Evolutionary conservation across 371 early-diverging fungal genomes (phyloP), one percentile per base, ranked within the genome.

Genomic region (Lichtheimia hyalospora): DNA sequence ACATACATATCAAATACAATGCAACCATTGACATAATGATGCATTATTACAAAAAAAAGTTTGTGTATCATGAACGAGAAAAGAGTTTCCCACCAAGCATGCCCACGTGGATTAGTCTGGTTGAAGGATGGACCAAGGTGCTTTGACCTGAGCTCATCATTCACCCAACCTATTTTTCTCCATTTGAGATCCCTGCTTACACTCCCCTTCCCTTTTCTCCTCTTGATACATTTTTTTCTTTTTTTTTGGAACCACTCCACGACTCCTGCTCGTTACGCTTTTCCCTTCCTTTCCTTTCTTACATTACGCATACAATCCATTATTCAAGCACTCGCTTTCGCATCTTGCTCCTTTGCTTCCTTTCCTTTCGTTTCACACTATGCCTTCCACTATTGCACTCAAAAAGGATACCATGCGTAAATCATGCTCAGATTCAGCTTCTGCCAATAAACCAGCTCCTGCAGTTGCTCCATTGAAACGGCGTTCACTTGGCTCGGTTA

Each of bases 381-480:
- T 56, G 15, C 49, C 34, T 34, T 18, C 39, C 50, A 28, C 52
- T 23, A 48, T 49, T 15, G 16, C 40, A 21, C 42, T 28, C 51
- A 54, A 27, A 56, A 62, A 55, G 57, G 27, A 27, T 25, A 34
- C 53, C 15, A 54, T 67, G 42, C 63, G 57, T 16, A 67, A 67
- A 44, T 67, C 68, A 48, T 61, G 61, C 41, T 68, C 61, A 21
- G 64, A 64, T 15, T 60, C 64, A 20, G 61, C 58, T 13, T 34
- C 61, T 50, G 51, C 46, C 23, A 52, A 52, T 18, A 60, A 60
- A 53, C 43, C 52, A 21, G 28, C 52, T 10, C 54, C 60, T 8
- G 27, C 28, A 15, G 24, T 52, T 20, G 42, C 49, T 16, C 50
- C 67, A 21, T 43, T 44, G 16, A 67, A 67, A 53, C 54, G 67